Percentiles rank a stretch among this genome's conserved stretches.
phyloP scores from a whole-genome alignment of 202 grass and related monocot genomes.

The Dendrocalamus latiflorus region DNA sequence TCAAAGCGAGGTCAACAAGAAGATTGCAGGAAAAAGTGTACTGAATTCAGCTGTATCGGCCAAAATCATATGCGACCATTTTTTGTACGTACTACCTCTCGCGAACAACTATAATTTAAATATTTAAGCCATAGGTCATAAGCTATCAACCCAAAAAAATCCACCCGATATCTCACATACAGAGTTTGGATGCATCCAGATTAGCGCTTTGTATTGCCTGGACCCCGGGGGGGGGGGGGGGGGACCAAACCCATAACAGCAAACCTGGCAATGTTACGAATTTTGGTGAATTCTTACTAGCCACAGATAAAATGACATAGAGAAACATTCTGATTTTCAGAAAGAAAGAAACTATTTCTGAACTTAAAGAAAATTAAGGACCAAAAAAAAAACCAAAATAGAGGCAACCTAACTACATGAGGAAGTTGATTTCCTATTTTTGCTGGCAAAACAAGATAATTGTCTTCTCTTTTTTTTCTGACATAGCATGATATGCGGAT shows the following conservation, averaged over 20 bases:
- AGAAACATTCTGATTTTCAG: not conserved
- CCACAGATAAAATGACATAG: not conserved
- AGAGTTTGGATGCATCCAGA: not conserved
- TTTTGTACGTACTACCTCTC: no score
- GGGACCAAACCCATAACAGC: constrained; percentile 72
- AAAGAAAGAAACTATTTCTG: not conserved
- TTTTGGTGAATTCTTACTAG: not conserved
- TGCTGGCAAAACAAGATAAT: not conserved
- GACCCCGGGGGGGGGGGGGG: constrained; percentile 30
- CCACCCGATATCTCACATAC: not conserved
- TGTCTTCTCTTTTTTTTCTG: not conserved
- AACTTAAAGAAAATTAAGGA: not conserved
- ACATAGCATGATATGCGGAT: not conserved
- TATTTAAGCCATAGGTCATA: no score
- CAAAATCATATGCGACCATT: no score
- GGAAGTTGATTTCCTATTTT: not conserved
- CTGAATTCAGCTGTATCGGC: no score
- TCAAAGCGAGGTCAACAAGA: no score
- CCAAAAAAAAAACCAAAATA: not conserved
- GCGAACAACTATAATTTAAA: no score
- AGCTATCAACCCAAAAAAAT: no score
- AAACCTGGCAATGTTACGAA: constrained; percentile 56
- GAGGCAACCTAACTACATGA: not conserved
- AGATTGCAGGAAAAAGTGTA: no score
- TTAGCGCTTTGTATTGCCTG: constrained; percentile 50